A percentile compares a stretch with the other conserved stretches of the same genome.
Evolutionary conservation across 129 eudicot species (phyloP).

Genomic region (Centrapalus pauciflorus): DNA sequence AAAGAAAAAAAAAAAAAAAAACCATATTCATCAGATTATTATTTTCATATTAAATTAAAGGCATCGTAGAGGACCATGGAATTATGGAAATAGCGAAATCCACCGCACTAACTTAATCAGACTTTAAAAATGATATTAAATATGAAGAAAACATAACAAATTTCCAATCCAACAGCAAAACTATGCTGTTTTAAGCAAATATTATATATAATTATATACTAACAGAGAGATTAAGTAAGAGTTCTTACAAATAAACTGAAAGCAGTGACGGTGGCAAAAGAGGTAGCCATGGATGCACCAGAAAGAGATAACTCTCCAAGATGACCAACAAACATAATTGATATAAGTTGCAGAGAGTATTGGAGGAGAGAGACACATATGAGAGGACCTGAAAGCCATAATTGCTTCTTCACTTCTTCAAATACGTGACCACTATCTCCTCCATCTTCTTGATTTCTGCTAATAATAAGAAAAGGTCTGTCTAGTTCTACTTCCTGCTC

Average conservation of each 20-base stretch:
- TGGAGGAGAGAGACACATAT: constrained; percentile 57
- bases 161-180: too few species aligned
- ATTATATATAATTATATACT: too few species aligned
- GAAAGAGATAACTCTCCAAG: constrained; percentile 77
- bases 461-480: neutral
- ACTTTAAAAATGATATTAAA: too few species aligned
- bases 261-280: constrained; percentile 75
- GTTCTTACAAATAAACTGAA: constrained; percentile 58
- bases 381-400: constrained; percentile 81
- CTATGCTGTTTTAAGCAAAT: too few species aligned
- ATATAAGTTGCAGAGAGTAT: constrained; percentile 55
- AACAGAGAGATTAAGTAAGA: too few species aligned
- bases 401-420: constrained; percentile 53
- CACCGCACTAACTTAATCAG: too few species aligned
- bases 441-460: neutral
- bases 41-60: too few species aligned
- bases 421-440: neutral
- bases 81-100: too few species aligned
- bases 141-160: too few species aligned
- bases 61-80: too few species aligned
- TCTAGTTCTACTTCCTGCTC: constrained; percentile 8
- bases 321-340: constrained; percentile 85
- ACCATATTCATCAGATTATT: too few species aligned
- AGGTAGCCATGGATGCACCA: constrained; percentile 84
- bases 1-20: too few species aligned